Evolutionary conservation across 371 early-diverging fungal species (phyloP).

Genomic region (Enterospora canceri): DNA sequence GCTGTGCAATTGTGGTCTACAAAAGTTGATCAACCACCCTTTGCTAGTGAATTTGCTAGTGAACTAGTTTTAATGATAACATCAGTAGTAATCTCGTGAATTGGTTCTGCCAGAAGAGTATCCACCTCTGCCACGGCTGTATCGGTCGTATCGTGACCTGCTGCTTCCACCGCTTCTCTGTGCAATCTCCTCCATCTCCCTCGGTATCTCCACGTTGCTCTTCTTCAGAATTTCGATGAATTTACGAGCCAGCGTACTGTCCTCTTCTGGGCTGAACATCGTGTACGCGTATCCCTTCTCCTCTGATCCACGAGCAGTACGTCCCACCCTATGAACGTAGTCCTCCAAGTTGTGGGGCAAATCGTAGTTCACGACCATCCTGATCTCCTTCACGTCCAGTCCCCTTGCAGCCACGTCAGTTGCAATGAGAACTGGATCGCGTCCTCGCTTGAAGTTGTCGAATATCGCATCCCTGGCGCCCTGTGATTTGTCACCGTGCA

Average conservation of each 20-base stretch:
- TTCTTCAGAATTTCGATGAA: conserved; percentile 75
- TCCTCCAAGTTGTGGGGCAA: conserved; percentile 87
- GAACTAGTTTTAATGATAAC: not conserved
- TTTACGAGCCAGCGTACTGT: conserved; percentile 71
- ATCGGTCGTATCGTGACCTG: conserved; percentile 24
- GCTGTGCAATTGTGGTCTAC: conserved; percentile 83
- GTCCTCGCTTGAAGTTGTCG: conserved; percentile 71
- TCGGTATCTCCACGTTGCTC: conserved; percentile 78
- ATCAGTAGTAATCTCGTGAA: not conserved
- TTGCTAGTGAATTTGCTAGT: not conserved
- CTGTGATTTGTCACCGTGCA: conserved; percentile 97
- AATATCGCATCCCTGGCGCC: conserved; percentile 91
- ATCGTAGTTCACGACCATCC: conserved; percentile 92
- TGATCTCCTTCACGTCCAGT: conserved; percentile 89
- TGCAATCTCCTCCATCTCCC: conserved; percentile 66
- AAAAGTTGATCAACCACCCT: conserved; percentile 59
- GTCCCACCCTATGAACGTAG: conserved; percentile 92
- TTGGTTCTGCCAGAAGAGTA: not conserved
- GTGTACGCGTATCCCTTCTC: conserved; percentile 80
- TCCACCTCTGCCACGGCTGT: conserved; percentile 6
- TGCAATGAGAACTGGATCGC: conserved; percentile 86
- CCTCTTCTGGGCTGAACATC: conserved; percentile 75
- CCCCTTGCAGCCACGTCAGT: conserved; percentile 99
- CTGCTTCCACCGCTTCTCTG: conserved; percentile 6
- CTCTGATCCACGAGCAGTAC: conserved; percentile 85